phyloP scores from a whole-genome alignment of 805 yeast genomes.

The Zygosaccharomyces kombuchaensis region DNA sequence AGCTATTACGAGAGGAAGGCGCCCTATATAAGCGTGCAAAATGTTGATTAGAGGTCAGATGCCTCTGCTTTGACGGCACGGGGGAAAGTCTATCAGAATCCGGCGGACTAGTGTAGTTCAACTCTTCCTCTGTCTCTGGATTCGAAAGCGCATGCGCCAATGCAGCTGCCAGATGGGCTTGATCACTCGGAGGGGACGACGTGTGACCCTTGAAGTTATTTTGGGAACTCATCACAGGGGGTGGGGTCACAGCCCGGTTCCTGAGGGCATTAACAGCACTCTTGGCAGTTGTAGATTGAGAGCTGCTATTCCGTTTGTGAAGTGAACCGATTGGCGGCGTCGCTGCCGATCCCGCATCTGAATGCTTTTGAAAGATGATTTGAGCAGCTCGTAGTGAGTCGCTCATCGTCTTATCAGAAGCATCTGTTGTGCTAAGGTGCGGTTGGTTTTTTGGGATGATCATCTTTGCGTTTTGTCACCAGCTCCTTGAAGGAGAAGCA shows the following conservation, averaged over 20 bases:
- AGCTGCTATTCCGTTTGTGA: background rate
- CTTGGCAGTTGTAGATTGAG: constrained; percentile 1
- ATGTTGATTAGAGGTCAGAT: background rate
- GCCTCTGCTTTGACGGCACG: background rate
- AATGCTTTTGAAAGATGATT: constrained; percentile 29
- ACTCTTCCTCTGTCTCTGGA: constrained; percentile 7
- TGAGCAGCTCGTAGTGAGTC: constrained; percentile 33
- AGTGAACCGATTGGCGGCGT: background rate
- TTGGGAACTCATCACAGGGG: background rate
- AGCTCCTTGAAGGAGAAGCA: background rate
- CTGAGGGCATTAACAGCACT: background rate
- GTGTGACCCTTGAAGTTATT: background rate
- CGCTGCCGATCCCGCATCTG: constrained; percentile 5
- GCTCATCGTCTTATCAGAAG: constrained; percentile 19
- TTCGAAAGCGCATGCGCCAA: constrained; percentile 19
- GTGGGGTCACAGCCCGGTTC: background rate
- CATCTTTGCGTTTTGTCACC: constrained; percentile 5
- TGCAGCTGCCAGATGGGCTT: constrained; percentile 23
- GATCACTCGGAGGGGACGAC: constrained; percentile 3
- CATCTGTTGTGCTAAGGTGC: constrained; percentile 11
- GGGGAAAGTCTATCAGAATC: background rate
- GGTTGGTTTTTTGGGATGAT: constrained; percentile 10
- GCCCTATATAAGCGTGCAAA: constrained; percentile 1
- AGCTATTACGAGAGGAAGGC: constrained; percentile 1
- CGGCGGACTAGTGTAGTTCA: background rate